Evolutionary conservation across 441 rosid species (phyloP).

Genomic region (Gossypium davidsonii): DNA sequence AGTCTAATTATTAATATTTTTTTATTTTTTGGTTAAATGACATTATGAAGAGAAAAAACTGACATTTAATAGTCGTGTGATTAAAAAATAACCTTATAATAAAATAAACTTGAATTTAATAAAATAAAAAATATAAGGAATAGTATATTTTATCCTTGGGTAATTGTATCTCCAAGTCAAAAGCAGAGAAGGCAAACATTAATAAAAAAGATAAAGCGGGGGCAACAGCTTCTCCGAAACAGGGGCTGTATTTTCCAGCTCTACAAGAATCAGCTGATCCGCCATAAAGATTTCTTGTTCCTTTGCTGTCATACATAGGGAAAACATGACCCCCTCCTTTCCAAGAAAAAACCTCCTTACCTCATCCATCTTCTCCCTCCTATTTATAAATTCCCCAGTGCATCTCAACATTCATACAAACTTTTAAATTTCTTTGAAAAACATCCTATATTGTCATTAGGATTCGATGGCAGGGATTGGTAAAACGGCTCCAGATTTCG

Average conservation of each 20-base stretch:
- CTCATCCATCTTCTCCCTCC: neutral
- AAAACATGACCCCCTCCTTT: neutral
- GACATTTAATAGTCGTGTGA: no score
- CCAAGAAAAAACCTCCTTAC: neutral
- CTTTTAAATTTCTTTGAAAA: neutral
- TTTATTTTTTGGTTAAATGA: no score
- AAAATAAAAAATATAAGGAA: no score
- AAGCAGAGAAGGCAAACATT: neutral
- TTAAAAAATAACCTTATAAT: no score
- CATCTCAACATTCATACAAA: neutral
- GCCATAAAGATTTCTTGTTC: neutral
- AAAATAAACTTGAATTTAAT: no score
- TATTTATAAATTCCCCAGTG: neutral
- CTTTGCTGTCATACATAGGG: neutral
- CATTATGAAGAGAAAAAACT: no score
- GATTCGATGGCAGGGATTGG: slow-evolving; percentile 17
- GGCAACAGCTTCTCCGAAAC: neutral
- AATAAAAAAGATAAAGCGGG: neutral
- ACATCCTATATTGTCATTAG: neutral
- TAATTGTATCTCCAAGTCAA: neutral
- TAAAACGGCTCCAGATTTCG: slow-evolving; percentile 23
- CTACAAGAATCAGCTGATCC: neutral
- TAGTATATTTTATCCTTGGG: no score
- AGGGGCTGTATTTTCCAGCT: neutral
- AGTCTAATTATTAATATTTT: no score